Percentiles rank a stretch among this genome's conserved stretches.
Conservation (phyloP, 345 rosid genomes). For the Pistacia integerrima region DNA sequence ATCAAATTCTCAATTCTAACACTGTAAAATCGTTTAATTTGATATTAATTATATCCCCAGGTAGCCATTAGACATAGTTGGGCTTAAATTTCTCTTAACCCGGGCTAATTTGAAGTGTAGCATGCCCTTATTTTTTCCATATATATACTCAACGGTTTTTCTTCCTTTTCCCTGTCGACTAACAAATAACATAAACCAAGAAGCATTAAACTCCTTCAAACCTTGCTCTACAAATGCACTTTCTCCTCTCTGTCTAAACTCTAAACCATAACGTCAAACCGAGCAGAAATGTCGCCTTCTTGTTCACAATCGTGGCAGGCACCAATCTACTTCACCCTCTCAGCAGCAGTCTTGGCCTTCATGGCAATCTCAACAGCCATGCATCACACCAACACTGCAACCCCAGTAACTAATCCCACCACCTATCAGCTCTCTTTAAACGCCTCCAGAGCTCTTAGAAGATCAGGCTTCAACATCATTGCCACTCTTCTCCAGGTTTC, state of each 20-base stretch:
- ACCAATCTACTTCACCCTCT: constrained; percentile 56
- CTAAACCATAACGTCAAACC: neutral
- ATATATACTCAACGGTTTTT: neutral
- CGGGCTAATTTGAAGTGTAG: neutral
- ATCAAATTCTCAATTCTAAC: no score
- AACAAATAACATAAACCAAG: neutral
- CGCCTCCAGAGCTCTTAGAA: constrained; percentile 56
- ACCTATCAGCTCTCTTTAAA: constrained; percentile 41
- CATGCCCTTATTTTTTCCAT: neutral
- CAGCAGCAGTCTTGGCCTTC: constrained; percentile 59
- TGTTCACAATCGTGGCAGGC: constrained; percentile 52
- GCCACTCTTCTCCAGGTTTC: constrained; percentile 61
- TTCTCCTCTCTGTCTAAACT: neutral
- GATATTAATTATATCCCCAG: no score
- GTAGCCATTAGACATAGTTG: no score
- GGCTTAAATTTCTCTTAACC: neutral
- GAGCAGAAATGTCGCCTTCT: constrained; percentile 32
- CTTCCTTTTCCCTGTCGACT: neutral
- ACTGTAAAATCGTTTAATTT: no score
- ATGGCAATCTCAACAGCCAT: constrained; percentile 63
- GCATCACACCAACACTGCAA: constrained; percentile 23
- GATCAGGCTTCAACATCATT: constrained; percentile 63
- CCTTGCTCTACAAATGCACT: neutral
- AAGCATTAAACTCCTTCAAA: neutral
- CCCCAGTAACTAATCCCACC: constrained; percentile 19